Evolutionary conservation across 768 basidiomycete genomes (phyloP).

Genomic region (Strobilomyces confusus): DNA sequence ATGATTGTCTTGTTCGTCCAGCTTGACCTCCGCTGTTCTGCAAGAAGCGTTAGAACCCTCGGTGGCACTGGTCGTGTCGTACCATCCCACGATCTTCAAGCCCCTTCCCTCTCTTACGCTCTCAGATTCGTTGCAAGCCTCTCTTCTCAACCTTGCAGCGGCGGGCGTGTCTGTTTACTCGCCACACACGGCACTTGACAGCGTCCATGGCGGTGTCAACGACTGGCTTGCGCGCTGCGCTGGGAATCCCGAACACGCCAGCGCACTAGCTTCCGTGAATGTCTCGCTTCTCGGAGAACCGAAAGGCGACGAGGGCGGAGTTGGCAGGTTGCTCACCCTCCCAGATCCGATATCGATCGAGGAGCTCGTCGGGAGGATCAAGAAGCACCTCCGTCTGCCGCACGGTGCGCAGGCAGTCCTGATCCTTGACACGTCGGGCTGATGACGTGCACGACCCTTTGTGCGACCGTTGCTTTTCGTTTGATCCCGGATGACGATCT

Average conservation of each 20-base stretch:
- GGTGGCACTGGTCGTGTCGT: constrained; percentile 68
- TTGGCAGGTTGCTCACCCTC: constrained; percentile 67
- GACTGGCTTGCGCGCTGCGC: constrained; percentile 76
- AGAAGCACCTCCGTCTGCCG: constrained; percentile 56
- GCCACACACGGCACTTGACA: constrained; percentile 87
- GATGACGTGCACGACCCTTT: constrained; percentile 1
- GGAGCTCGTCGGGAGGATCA: constrained; percentile 64
- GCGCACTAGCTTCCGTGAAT: constrained; percentile 24
- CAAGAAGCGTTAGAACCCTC: constrained; percentile 61
- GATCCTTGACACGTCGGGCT: constrained; percentile 8
- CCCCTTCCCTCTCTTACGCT: constrained; percentile 74
- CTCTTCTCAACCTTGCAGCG: constrained; percentile 75
- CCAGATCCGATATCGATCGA: constrained; percentile 52
- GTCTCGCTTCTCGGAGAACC: constrained; percentile 38
- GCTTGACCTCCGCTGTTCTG: constrained; percentile 69
- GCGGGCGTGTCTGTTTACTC: constrained; percentile 82
- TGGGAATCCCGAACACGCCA: constrained; percentile 32
- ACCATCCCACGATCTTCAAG: constrained; percentile 84
- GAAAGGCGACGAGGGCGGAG: constrained; percentile 49
- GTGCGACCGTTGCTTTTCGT: neutral
- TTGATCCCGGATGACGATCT: constrained; percentile 19
- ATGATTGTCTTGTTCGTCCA: constrained; percentile 33
- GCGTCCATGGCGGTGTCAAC: constrained; percentile 81
- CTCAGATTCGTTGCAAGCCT: constrained; percentile 71
- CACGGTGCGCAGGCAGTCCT: constrained; percentile 43